These are phyloP conservation scores for Conringia planisiliqua DNA, from an alignment of 345 rosid species.

Conservation along the genomic window DNA sequence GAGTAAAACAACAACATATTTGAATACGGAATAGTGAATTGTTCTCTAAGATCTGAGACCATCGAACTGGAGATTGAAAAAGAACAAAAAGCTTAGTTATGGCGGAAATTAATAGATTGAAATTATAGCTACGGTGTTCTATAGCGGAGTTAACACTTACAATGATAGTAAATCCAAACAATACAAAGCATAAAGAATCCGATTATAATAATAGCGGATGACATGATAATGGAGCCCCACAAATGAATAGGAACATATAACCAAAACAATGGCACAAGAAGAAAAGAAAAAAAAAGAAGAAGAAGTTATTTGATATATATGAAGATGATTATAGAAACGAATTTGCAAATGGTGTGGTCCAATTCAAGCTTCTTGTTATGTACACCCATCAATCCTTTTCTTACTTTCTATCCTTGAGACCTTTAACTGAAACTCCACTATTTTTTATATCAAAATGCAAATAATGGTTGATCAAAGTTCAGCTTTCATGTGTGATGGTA, in stretches of 20 bases:
- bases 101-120: neutral
- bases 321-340: conserved; percentile 10
- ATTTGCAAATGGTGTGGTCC: conserved; percentile 31
- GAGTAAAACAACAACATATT: neutral
- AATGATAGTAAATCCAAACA: neutral
- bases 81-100: neutral
- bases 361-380: conserved; percentile 39
- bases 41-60: neutral
- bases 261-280: neutral
- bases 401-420: conserved; percentile 29
- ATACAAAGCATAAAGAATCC: neutral
- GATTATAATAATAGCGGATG: neutral
- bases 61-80: neutral
- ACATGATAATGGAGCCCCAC: conserved; percentile 10
- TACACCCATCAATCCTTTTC: conserved; percentile 45
- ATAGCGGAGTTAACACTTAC: conserved; percentile 7
- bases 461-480: conserved; percentile 51
- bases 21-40: neutral
- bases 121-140: neutral
- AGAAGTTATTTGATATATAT: neutral
- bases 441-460: neutral
- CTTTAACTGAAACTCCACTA: neutral
- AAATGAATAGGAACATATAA: conserved; percentile 4
- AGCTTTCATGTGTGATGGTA: conserved; percentile 44
- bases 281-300: neutral